phyloP scores from a whole-genome alignment of 2,329 filamentous ascomycete species.

The Cladosporium sp. region DNA sequence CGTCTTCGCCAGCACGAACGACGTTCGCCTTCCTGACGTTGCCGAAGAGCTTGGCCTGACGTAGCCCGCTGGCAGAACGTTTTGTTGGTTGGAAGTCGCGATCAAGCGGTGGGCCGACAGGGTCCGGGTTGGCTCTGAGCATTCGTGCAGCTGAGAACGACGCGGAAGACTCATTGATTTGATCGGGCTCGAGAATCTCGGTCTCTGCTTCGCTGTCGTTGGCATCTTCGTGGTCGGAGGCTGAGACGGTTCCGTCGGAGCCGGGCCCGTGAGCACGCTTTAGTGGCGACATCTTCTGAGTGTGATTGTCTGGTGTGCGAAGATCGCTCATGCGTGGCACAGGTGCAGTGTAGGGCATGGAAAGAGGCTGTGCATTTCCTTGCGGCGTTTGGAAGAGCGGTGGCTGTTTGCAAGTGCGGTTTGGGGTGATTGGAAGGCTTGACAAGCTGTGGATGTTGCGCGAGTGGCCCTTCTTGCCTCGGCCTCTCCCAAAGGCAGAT shows the following conservation, averaged over 20 bases:
- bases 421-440: slow-evolving; percentile 74
- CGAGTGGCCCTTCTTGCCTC: slow-evolving; percentile 59
- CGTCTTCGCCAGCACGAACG: slow-evolving; percentile 27
- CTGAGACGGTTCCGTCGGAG: slow-evolving; percentile 69
- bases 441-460: slow-evolving; percentile 79
- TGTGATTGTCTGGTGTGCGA: slow-evolving; percentile 35
- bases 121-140: slow-evolving; percentile 43
- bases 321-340: slow-evolving; percentile 41
- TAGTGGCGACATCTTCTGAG: slow-evolving; percentile 21
- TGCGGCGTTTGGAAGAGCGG: slow-evolving; percentile 37
- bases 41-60: slow-evolving; percentile 63
- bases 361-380: slow-evolving; percentile 20
- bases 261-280: slow-evolving; percentile 14
- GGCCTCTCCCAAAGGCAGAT: slow-evolving; percentile 39
- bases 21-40: slow-evolving; percentile 54
- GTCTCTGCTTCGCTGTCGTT: slow-evolving; percentile 49
- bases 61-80: slow-evolving; percentile 26
- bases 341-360: slow-evolving; percentile 48
- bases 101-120: not conserved
- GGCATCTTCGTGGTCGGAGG: slow-evolving; percentile 42
- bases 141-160: slow-evolving; percentile 71
- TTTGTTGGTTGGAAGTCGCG: slow-evolving; percentile 27
- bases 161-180: slow-evolving; percentile 67
- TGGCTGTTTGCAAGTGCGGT: slow-evolving; percentile 49
- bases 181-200: slow-evolving; percentile 54